Base-by-base conservation (phyloP, 306 rosid species). In the Cicer bijugum region DNA sequence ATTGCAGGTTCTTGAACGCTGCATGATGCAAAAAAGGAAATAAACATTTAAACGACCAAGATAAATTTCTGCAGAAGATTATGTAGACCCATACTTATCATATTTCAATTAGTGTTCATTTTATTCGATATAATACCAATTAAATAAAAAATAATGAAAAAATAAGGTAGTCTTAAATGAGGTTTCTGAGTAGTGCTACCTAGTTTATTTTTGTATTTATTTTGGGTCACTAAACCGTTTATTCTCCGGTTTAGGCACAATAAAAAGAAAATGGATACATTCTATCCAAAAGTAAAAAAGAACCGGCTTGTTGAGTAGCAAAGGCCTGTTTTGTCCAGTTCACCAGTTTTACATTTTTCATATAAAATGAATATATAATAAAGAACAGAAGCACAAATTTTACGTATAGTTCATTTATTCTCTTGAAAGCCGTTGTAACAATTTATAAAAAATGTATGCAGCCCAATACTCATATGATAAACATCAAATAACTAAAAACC, bases 1-100 rank as follows among this genome's bases (percentile, higher is more conserved):
- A 91, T 79, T 84, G 92, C 78, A 94, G 85, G 82, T 86, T 88
- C 88, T 89, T 94, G 58, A 94, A 89, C 44, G 88, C 99, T 94
- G 89, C 51, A 71, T 55, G 72, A 82, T 55, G 79, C 45, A 56
- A 12, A 66, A 46, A 6, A 72, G 69, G 68, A 75, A 50, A 43
- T 16, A 62, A 62, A 37, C 11, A 75, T 45, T 40, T 59, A 47
- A 74, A 63, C 65, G 45, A 19, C 35, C 46, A 69, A 77, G 16
- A 77, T 28, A 55, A 77, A 4, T 58, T 43, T 28, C 37, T 12
- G 56, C 23, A 46, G 6, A 59, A 65, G 44, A 67, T 65, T 19
- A 20, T 55, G 68, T 50, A 75, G 59, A 70, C 35, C 72, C 40
- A 56, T 46, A 43, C 38, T 55, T 74, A 60, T 47, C 35, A 68